Percentiles rank a stretch among this genome's conserved stretches.
phyloP scores from a whole-genome alignment of 2,329 filamentous ascomycete genomes.

The Talaromyces sp. region DNA sequence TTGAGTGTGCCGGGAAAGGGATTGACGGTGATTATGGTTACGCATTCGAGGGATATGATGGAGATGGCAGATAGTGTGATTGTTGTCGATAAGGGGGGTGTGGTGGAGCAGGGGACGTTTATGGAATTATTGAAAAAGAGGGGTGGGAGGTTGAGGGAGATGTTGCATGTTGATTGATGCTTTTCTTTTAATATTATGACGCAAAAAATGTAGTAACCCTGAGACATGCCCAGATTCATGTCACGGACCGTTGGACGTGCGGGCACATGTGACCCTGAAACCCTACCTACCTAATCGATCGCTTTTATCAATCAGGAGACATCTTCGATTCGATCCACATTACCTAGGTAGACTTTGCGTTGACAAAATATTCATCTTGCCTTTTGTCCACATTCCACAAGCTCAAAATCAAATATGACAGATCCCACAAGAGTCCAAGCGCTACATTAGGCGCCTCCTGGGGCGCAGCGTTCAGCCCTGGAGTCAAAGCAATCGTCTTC shows the following conservation, averaged over 20 bases:
- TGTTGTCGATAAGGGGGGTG: constrained; percentile 65
- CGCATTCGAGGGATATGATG: constrained; percentile 86
- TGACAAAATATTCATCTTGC: neutral
- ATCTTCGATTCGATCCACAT: neutral
- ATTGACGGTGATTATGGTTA: constrained; percentile 75
- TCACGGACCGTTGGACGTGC: neutral
- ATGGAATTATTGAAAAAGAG: constrained; percentile 51
- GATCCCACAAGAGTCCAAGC: neutral
- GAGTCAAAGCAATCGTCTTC: neutral
- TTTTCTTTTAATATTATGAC: too few species aligned
- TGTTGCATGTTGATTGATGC: constrained; percentile 26
- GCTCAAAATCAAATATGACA: neutral
- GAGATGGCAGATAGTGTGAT: constrained; percentile 68
- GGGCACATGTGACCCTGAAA: neutral
- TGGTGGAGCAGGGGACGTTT: constrained; percentile 68
- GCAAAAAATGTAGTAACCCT: neutral
- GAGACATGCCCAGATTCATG: neutral
- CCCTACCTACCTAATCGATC: neutral
- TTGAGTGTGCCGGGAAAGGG: constrained; percentile 37
- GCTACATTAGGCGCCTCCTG: neutral
- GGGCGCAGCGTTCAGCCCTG: neutral
- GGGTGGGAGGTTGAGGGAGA: constrained; percentile 48
- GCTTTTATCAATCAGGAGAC: neutral
- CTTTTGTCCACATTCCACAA: neutral
- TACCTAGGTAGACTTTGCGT: neutral